These are phyloP conservation scores for Pyricularia sp. DNA, from an alignment of 2,329 filamentous ascomycete genomes.

Conservation along the genomic window DNA sequence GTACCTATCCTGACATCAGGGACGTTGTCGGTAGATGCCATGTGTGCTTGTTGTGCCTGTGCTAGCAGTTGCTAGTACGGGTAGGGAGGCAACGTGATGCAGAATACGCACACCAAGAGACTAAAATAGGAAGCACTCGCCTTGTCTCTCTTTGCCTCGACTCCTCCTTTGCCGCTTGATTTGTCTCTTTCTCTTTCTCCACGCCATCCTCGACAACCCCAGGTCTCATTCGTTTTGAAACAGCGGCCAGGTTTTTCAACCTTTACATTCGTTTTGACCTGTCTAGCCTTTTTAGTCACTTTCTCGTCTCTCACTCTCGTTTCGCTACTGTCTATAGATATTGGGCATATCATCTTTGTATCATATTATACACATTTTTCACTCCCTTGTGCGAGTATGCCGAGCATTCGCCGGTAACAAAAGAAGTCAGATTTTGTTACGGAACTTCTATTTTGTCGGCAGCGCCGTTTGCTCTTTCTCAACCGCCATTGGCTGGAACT, in stretches of 20 bases:
- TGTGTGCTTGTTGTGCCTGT: not conserved
- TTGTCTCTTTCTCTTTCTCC: not conserved
- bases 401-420: not conserved
- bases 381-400: not conserved
- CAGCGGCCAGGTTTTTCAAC: not conserved
- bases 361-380: not conserved
- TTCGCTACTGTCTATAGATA: not conserved
- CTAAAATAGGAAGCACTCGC: conserved; percentile 1
- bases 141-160: not conserved
- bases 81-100: not conserved
- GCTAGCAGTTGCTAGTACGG: not conserved
- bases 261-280: not conserved
- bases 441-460: not conserved
- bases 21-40: not conserved
- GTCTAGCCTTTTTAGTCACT: not conserved
- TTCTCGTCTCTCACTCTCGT: not conserved
- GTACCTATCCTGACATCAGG: not conserved
- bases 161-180: not conserved
- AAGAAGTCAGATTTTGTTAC: not conserved
- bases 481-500: not conserved
- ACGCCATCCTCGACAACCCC: not conserved
- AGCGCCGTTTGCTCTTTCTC: not conserved
- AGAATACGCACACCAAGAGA: not conserved
- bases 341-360: not conserved
- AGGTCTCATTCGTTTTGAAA: not conserved